Evolutionary conservation across 495 filamentous ascomycete genomes (phyloP).

Genomic region (Elaphomyces granulatus): DNA sequence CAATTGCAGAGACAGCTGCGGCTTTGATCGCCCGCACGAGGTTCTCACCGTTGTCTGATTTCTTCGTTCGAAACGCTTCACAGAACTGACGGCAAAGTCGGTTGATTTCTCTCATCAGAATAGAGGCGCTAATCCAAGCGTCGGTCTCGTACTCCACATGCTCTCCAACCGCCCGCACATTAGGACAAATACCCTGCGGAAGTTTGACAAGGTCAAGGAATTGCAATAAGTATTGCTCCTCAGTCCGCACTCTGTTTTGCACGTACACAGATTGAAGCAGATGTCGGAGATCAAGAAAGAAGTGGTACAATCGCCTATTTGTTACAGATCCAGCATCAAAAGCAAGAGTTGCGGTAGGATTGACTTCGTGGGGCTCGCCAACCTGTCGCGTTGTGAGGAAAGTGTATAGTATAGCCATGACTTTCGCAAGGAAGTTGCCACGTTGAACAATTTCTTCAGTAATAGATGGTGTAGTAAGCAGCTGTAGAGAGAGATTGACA

Average conservation of each 20-base stretch:
- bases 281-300: conserved; percentile 85
- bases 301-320: conserved; percentile 90
- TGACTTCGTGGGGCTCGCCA: conserved; percentile 76
- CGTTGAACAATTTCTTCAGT: conserved; percentile 85
- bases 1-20: conserved; percentile 60
- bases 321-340: conserved; percentile 89
- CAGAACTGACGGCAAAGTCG: conserved; percentile 76
- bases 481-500: conserved; percentile 90
- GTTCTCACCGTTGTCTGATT: conserved; percentile 41
- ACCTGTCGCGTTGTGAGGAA: conserved; percentile 94
- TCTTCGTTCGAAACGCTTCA: conserved; percentile 62
- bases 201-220: conserved; percentile 92
- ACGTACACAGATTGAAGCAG: conserved; percentile 79
- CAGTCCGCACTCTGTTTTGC: conserved; percentile 62
- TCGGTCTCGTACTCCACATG: conserved; percentile 98
- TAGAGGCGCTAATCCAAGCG: conserved; percentile 89
- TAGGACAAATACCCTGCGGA: conserved; percentile 93
- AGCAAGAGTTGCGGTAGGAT: conserved; percentile 66
- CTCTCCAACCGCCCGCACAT: conserved; percentile 77
- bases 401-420: conserved; percentile 93
- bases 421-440: conserved; percentile 90
- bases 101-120: conserved; percentile 91
- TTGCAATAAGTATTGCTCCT: conserved; percentile 78
- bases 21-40: conserved; percentile 60
- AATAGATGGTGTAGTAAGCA: conserved; percentile 91